Conservation (phyloP, 192 early-diverging fungal genomes). For the Backusella tuberculispora region DNA sequence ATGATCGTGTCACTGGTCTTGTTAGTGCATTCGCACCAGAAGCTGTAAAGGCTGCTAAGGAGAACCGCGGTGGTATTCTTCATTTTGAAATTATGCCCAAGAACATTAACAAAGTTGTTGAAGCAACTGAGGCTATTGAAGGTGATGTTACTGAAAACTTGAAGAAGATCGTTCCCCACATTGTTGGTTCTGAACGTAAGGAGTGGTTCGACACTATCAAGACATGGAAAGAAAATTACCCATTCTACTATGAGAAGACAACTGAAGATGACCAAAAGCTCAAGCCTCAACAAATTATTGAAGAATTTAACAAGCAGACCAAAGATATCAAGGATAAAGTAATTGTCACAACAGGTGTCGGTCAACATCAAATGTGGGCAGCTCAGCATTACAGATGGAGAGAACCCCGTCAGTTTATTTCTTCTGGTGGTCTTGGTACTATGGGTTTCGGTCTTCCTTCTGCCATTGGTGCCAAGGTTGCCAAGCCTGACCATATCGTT, state of each 20-base stretch:
- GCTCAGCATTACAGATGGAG: conserved; percentile 95
- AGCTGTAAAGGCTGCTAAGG: conserved; percentile 84
- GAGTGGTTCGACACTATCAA: conserved; percentile 86
- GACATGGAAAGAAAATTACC: conserved; percentile 92
- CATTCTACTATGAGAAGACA: conserved; percentile 79
- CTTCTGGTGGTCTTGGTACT: conserved; percentile 97
- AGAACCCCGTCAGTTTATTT: conserved; percentile 85
- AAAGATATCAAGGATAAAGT: conserved; percentile 87
- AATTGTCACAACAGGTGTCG: conserved; percentile 95
- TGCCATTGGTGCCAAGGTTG: conserved; percentile 98
- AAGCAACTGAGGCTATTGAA: conserved; percentile 89
- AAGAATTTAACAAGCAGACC: conserved; percentile 88
- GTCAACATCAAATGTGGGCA: conserved; percentile 99
- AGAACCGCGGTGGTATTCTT: conserved; percentile 91
- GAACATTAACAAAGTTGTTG: conserved; percentile 99
- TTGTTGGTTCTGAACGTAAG: conserved; percentile 70
- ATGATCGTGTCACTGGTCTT: conserved; percentile 96
- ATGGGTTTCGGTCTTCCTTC: conserved; percentile 98
- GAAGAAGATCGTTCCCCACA: conserved; percentile 73
- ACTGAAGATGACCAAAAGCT: conserved; percentile 63
- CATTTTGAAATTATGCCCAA: conserved; percentile 99
- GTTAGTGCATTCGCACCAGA: conserved; percentile 89
- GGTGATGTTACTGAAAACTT: conserved; percentile 95
- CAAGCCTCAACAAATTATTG: conserved; percentile 94
- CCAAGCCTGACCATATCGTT: conserved; percentile 89